Base-by-base conservation (phyloP, 1,284 basidiomycete species). In the Phellinidium pouzarii region DNA sequence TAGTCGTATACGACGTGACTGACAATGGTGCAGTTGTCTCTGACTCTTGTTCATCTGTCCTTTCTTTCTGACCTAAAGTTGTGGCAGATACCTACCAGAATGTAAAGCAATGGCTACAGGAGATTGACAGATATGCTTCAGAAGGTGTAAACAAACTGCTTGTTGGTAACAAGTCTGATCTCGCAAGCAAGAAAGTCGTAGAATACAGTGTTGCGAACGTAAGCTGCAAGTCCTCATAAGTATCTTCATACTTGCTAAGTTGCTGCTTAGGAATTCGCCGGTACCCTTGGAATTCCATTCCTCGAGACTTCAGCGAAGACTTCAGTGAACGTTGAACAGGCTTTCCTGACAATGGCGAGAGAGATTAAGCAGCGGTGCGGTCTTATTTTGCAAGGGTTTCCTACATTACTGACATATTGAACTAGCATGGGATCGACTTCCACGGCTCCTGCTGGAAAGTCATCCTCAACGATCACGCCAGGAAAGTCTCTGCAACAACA, bases 241-340 rank as follows among this genome's bases (percentile, higher is more conserved):
- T 44, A 47, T 14, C 29, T 29, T 22, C 4, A 7, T 29, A 5
- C 14, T 23, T 31, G 42, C 27, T 43, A 20, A 11, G 57, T 53
- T 48, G 46, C 50, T 44, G 43, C 44, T 29, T 64, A 93, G 85
- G 93, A 96, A 76, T 94, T 99, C 62, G 93, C 96, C 48, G 92
- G 97, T 68, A 93, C 97, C 68, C 77, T 99, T 56, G 80, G 79
- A 62, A 94, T 99, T 60, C 89, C 91, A 27, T 99, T 98, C 88
- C 79, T 99, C 65, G 96, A 99, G 77, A 99, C 96, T 14, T 98
- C 94, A 12, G 96, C 96, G 50, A 99, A 99, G 89, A 93, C 93
- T 65, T 93, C 95, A 49, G 92, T 93, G 58, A 97, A 98, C 65
- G 96, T 99, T 59, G 96, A 99, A 71, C 94, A 99, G 69, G 96